phyloP scores from a whole-genome alignment of 2,329 filamentous ascomycete genomes.

The Fusarium sp. region DNA sequence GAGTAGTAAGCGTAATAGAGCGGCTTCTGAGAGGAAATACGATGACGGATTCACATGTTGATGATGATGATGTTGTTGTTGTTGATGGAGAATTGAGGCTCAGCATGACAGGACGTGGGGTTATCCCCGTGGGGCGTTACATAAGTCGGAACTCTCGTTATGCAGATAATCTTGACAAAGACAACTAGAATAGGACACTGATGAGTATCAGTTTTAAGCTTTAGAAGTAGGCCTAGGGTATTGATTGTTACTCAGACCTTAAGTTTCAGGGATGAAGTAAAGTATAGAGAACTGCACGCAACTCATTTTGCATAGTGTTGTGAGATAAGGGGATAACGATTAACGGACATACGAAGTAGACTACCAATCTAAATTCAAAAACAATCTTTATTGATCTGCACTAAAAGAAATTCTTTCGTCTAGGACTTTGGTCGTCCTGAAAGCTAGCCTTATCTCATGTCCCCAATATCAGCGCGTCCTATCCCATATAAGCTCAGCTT shows the following conservation, averaged over 20 bases:
- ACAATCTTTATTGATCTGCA: not conserved
- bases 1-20: not conserved
- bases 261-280: too few species aligned
- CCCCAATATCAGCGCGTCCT: not conserved
- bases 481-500: not conserved
- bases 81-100: not conserved
- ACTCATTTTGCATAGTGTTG: not conserved
- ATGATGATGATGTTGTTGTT: constrained; percentile 1
- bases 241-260: too few species aligned
- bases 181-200: too few species aligned
- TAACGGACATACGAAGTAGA: not conserved
- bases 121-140: not conserved
- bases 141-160: too few species aligned
- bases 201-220: too few species aligned
- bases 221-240: too few species aligned
- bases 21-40: not conserved
- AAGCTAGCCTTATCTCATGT: not conserved
- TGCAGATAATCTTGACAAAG: too few species aligned
- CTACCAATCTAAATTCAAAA: not conserved
- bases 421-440: not conserved
- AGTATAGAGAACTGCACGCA: too few species aligned
- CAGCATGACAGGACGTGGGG: not conserved
- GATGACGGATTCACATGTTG: not conserved
- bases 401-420: not conserved
- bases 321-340: not conserved